These are phyloP conservation scores for Lactarius quietus DNA, from an alignment of 768 basidiomycete genomes.

Conservation along the genomic window DNA sequence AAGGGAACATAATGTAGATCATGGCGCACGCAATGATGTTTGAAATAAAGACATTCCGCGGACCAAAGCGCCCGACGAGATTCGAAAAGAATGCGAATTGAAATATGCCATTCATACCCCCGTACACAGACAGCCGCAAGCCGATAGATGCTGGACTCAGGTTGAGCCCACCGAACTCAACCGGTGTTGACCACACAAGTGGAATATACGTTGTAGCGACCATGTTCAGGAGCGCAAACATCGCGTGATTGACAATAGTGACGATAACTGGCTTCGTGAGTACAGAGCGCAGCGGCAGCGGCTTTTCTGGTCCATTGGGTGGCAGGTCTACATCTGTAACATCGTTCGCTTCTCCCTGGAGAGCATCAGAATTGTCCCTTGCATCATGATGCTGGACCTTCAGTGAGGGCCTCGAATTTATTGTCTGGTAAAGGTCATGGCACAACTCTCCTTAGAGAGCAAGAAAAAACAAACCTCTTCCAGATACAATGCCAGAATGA, in stretches of 20 bases:
- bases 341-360: not conserved
- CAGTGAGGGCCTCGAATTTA: not conserved
- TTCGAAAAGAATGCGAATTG: conserved; percentile 39
- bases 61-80: conserved; percentile 35
- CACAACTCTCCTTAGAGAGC: not conserved
- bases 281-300: conserved; percentile 33
- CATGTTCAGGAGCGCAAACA: conserved; percentile 42
- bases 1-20: conserved; percentile 31
- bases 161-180: too few relatives aligned
- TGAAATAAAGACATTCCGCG: conserved; percentile 32
- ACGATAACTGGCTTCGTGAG: conserved; percentile 33
- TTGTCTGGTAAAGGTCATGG: not conserved
- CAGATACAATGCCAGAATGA: not conserved
- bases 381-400: not conserved
- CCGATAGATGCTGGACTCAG: conserved; percentile 33
- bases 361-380: not conserved
- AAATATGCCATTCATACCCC: conserved; percentile 36
- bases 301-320: not conserved
- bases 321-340: not conserved
- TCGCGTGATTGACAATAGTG: conserved; percentile 41
- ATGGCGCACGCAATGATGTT: conserved; percentile 29
- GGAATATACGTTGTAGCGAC: conserved; percentile 41
- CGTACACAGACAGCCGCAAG: conserved; percentile 34
- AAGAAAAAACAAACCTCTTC: not conserved
- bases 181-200: conserved; percentile 32